A percentile compares a stretch with the other conserved stretches of the same genome.
These are phyloP conservation scores for Fusarium nisikadoi DNA, from an alignment of 2,329 filamentous ascomycete genomes.

Conservation along the genomic window DNA sequence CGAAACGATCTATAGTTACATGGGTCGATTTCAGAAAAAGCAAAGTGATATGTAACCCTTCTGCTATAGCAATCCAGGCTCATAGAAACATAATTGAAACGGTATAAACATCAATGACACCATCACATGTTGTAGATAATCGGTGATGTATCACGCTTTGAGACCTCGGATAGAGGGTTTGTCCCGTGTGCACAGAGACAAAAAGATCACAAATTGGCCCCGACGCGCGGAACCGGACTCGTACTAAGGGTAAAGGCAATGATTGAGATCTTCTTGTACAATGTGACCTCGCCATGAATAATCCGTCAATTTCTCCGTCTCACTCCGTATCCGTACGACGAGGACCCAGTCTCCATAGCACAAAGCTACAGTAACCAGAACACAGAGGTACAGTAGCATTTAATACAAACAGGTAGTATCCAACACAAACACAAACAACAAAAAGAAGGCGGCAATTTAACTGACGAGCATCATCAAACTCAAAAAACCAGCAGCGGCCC, in stretches of 20 bases:
- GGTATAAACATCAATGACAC: neutral
- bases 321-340: neutral
- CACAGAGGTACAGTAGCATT: neutral
- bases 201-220: neutral
- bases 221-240: neutral
- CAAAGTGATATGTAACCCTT: neutral
- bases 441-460: constrained; percentile 14
- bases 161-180: neutral
- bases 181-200: neutral
- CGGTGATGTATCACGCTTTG: no score
- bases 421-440: neutral
- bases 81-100: constrained; percentile 7
- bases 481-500: constrained; percentile 21
- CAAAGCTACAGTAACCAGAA: neutral
- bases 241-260: neutral
- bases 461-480: neutral
- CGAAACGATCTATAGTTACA: neutral
- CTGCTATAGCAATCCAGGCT: neutral
- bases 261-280: constrained; percentile 27
- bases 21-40: neutral
- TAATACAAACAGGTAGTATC: neutral
- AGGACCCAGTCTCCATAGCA: neutral
- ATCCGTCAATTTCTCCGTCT: neutral
- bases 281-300: neutral
- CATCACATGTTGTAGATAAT: neutral